Conservation (phyloP, 257 asterid species). For the Scutellaria baicalensis region DNA sequence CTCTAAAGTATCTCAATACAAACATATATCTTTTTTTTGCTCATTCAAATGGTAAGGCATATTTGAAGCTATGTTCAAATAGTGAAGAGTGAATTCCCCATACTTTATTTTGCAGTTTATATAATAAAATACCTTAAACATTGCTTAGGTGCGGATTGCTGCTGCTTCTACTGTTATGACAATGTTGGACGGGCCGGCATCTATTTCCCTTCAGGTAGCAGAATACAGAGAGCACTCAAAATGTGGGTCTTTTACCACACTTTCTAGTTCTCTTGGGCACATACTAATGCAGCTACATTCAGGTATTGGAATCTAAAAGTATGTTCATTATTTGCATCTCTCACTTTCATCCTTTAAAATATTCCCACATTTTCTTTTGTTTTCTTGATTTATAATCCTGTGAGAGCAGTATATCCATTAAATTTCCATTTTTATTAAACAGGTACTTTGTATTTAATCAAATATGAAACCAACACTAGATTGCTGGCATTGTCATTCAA, state of each 20-base stretch:
- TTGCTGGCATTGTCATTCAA: constrained; percentile 71
- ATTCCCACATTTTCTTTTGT: constrained; percentile 3
- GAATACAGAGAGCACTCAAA: constrained; percentile 61
- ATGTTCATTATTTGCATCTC: background rate
- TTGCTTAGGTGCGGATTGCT: constrained; percentile 71
- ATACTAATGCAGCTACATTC: constrained; percentile 87
- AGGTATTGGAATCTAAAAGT: constrained; percentile 41
- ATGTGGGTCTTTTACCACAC: constrained; percentile 83
- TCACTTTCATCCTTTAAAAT: background rate
- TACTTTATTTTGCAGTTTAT: background rate
- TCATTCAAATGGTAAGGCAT: constrained; percentile 8
- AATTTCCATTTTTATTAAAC: constrained; percentile 1
- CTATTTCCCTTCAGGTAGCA: constrained; percentile 90
- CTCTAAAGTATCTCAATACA: background rate
- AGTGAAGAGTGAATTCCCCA: background rate
- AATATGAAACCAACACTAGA: constrained; percentile 59
- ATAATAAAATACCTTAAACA: constrained; percentile 8
- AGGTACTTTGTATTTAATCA: constrained; percentile 74
- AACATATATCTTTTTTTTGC: background rate
- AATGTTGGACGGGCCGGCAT: constrained; percentile 85
- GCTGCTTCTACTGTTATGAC: constrained; percentile 71
- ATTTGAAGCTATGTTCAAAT: background rate
- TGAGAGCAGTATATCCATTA: background rate
- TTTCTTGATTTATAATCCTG: constrained; percentile 14
- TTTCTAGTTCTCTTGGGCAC: constrained; percentile 92